Evolutionary conservation across 176 grass and related monocot genomes (phyloP).

Genomic region (Avena sativa): DNA sequence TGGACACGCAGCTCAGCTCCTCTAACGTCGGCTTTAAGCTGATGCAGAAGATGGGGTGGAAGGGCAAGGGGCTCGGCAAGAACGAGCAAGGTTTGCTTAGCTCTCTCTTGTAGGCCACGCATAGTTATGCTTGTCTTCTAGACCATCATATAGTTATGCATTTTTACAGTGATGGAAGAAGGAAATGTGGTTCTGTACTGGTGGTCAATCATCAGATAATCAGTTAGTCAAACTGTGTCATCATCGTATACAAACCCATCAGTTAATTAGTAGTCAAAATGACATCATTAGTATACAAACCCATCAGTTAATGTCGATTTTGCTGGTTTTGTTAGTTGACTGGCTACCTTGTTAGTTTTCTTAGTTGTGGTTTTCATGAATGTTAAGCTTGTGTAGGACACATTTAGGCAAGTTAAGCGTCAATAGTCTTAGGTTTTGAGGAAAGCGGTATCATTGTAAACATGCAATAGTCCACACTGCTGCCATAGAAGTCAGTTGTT

Average conservation of each 20-base stretch:
- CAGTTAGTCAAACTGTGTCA: too few relatives aligned
- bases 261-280: not conserved
- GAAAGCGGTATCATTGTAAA: not conserved
- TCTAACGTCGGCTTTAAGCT: conserved; percentile 88
- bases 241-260: too few relatives aligned
- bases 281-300: too few relatives aligned
- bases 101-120: not conserved
- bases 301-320: not conserved
- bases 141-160: not conserved
- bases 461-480: not conserved
- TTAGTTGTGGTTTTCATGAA: not conserved
- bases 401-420: not conserved
- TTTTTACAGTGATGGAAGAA: not conserved
- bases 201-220: not conserved
- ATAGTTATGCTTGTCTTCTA: not conserved
- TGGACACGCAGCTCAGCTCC: conserved; percentile 75
- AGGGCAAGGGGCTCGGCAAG: conserved; percentile 98
- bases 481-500: not conserved
- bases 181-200: not conserved
- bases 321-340: not conserved
- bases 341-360: not conserved
- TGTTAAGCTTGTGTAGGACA: not conserved
- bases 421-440: not conserved
- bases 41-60: conserved; percentile 98
- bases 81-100: conserved; percentile 69